Base-by-base conservation (phyloP, 108 stramenopile species). In the Pseudonitzschia delicatissima region DNA sequence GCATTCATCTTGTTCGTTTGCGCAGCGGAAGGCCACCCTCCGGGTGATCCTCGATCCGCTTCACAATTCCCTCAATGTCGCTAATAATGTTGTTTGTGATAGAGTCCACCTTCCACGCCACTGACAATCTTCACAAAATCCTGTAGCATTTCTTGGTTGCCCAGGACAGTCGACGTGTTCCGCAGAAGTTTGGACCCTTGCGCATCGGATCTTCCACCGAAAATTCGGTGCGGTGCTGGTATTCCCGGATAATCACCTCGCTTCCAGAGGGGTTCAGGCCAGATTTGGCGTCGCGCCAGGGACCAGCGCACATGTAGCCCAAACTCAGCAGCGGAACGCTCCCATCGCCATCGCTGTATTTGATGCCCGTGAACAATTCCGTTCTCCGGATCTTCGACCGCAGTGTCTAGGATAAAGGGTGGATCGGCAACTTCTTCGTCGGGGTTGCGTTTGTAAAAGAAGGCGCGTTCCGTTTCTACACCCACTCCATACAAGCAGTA, bases 111-210 rank as follows among this genome's bases (percentile, higher is more conserved):
- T n/a, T 77, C 64, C 13, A 63, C 71, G 33, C 87, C 91, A 5
- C 84, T 90, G 7, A 84, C 93, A 28, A 96, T 80, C 21, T 77
- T 72, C 17, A 96, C 48, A 32, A 94, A 73, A 66, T 93, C 93
- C 60, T 76, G 69, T 12, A 85, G 82, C 66, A 88, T 82, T 18
- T 86, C 84, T 3, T 79, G 45, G 67, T 96, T 92, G 1, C 95
- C 95, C 50, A 96, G 64, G 63, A 96, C 87, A n/a, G 62, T 96
- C 95, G 0, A 96, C 93, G 73, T 96, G 95, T 17, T 92, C 90
- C 8, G 80, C 79, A 8, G 29, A 79, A 82, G 39, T 68, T 40
- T 18, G 92, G 88, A 0, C 92, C 95, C 11, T 81, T 83, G 21
- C 94, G 67, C 68, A 87, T 78, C 1, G 91, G 91, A 67, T 91